Evolutionary conservation across 768 basidiomycete species (phyloP), one percentile per base, ranked within the genome.

Genomic region (Mrakia hoshinonis): DNA sequence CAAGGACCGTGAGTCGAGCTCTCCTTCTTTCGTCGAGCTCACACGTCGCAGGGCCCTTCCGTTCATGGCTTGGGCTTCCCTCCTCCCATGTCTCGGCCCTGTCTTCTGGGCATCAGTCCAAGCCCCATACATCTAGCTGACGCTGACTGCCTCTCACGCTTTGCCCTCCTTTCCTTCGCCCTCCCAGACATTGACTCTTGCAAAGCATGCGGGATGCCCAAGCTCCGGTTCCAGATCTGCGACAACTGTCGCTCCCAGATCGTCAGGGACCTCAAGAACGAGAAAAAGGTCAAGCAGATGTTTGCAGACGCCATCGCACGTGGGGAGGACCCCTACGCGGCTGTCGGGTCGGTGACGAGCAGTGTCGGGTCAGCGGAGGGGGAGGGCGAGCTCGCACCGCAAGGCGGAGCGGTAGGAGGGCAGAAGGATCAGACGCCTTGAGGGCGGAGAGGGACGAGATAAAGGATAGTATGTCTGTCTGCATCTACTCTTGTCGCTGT

Each of bases 201-300:
- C 77, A 87, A 90, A n/a, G 89, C 85, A 31, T 97, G 94, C 75
- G 94, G 94, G 34, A 82, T 83, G 20, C 87, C 91, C 55, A 96
- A 96, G 79, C 86, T 94, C 20, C 87, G 90, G 22, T 93, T 95
- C 77, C 87, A 94, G 78, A 81, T 93, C 18, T 98, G 94, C 80
- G 84, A 86, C 69, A 83, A 82, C 43, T 97, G 94, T 79, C 94
- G 89, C 76, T 85, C 85, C 20, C 84, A 84, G 72, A 81, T 92
- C 63, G 87, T 81, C 72, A 81, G 87, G 69, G 82, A 63, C 34
- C 9, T 31, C 61, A 70, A 70, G 62, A 70, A 70, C 62, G 61
- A 52, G 31, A 43, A 38, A 34, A 29, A 61, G 11, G 49, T 52
- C 22, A 22, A 10, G 20, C 46, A 34, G 1, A 15, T 52, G 10